phyloP scores from a whole-genome alignment of 2,329 filamentous ascomycete species.

The Zymoseptoria passerinii region DNA sequence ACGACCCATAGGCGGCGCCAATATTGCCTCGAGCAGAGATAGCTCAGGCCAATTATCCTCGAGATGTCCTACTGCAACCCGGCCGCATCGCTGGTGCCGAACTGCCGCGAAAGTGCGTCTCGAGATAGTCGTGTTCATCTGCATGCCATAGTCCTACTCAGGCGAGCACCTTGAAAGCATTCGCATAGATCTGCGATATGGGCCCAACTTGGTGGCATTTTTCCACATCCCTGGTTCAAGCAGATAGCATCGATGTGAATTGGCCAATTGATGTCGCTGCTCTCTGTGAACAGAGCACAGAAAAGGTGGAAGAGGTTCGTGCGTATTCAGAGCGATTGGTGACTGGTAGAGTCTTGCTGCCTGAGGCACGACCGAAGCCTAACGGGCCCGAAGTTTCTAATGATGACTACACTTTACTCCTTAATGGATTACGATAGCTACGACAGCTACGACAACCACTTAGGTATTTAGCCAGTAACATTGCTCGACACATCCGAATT shows the following conservation, averaged over 20 bases:
- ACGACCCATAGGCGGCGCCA: constrained; percentile 1
- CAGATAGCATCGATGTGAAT: constrained; percentile 2
- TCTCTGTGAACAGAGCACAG: background rate
- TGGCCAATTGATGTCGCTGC: background rate
- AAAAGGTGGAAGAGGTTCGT: background rate
- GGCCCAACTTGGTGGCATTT: background rate
- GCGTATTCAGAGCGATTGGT: background rate
- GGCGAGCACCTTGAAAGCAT: background rate
- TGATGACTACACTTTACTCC: no score
- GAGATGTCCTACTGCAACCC: background rate
- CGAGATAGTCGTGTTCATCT: background rate
- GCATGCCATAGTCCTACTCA: background rate
- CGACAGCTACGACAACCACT: no score
- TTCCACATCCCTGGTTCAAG: constrained; percentile 1
- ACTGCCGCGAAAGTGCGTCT: background rate
- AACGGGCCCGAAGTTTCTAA: no score
- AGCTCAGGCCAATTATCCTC: constrained; percentile 1
- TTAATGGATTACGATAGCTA: no score
- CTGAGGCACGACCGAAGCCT: no score
- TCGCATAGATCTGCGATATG: background rate
- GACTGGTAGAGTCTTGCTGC: no score
- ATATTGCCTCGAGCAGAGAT: background rate
- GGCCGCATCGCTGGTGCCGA: background rate
- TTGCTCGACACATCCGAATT: no score
- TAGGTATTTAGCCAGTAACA: no score